Conservation (phyloP, 2,329 filamentous ascomycete genomes). For the Chrysosphaeria jannelii region DNA sequence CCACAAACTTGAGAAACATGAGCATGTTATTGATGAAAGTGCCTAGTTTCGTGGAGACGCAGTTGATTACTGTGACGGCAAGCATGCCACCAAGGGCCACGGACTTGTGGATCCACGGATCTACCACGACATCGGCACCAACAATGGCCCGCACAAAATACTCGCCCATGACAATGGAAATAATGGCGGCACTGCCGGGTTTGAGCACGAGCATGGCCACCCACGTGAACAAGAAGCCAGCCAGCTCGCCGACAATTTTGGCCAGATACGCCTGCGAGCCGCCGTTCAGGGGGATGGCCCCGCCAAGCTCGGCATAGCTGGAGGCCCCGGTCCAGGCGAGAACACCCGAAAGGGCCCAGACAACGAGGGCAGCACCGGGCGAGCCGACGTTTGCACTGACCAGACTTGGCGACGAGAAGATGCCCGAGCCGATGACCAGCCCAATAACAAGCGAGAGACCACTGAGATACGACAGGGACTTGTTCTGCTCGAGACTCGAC, state of each 20-base stretch:
- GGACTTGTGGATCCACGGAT: constrained; percentile 67
- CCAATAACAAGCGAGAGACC: constrained; percentile 75
- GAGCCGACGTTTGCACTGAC: constrained; percentile 33
- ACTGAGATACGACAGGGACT: constrained; percentile 84
- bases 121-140: constrained; percentile 58
- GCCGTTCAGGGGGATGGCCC: constrained; percentile 83
- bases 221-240: constrained; percentile 90
- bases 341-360: constrained; percentile 30
- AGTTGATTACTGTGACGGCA: constrained; percentile 60
- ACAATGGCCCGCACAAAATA: constrained; percentile 75
- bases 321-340: constrained; percentile 32
- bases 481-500: constrained; percentile 76
- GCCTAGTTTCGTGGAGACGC: constrained; percentile 64
- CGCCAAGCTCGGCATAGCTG: constrained; percentile 61
- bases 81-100: constrained; percentile 53
- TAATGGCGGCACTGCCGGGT: constrained; percentile 76
- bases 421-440: constrained; percentile 58
- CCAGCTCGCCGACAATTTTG: constrained; percentile 86
- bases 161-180: constrained; percentile 93
- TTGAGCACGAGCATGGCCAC: constrained; percentile 82
- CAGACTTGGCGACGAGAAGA: constrained; percentile 31
- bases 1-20: constrained; percentile 92
- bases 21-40: constrained; percentile 72
- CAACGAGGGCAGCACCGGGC: constrained; percentile 22
- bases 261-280: constrained; percentile 80